These are phyloP conservation scores for Artemisia tridentata DNA, from an alignment of 129 eudicot genomes.

Conservation along the genomic window DNA sequence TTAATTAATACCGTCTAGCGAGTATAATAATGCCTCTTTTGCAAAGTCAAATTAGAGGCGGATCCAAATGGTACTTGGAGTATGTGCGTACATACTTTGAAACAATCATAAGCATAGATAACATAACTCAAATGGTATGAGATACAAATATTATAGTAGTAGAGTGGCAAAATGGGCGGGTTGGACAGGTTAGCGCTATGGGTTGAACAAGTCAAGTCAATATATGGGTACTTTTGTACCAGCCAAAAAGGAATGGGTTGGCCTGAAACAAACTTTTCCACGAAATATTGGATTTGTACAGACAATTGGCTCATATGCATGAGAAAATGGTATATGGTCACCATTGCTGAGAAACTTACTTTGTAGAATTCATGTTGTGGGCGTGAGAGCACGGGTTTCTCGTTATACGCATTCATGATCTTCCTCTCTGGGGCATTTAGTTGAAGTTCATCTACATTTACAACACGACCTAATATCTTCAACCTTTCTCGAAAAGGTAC, in stretches of 20 bases:
- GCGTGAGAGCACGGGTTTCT: constrained; percentile 29
- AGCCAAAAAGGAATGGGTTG: not conserved
- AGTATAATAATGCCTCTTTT: constrained; percentile 7
- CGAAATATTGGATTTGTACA: not conserved
- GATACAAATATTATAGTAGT: not conserved
- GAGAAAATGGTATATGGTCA: not conserved
- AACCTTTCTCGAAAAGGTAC: constrained; percentile 83
- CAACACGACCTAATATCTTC: constrained; percentile 87
- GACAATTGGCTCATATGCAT: not conserved
- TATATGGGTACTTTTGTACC: not conserved
- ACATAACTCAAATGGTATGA: not conserved
- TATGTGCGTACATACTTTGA: not conserved
- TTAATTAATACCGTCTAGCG: not conserved
- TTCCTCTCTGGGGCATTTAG: constrained; percentile 73
- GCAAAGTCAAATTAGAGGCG: not conserved
- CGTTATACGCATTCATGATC: constrained; percentile 48
- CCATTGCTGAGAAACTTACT: constrained; percentile 37
- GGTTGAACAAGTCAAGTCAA: not conserved
- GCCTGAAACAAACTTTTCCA: not conserved
- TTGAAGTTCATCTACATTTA: constrained; percentile 80
- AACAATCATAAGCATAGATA: not conserved
- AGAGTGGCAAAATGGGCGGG: not conserved
- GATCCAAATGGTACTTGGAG: not conserved
- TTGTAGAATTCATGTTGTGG: constrained; percentile 37
- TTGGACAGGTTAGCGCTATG: not conserved